A percentile compares a stretch with the other conserved stretches of the same genome.
Evolutionary conservation across 2,329 filamentous ascomycete genomes (phyloP).

Genomic region (Pseudonectria buxi): DNA sequence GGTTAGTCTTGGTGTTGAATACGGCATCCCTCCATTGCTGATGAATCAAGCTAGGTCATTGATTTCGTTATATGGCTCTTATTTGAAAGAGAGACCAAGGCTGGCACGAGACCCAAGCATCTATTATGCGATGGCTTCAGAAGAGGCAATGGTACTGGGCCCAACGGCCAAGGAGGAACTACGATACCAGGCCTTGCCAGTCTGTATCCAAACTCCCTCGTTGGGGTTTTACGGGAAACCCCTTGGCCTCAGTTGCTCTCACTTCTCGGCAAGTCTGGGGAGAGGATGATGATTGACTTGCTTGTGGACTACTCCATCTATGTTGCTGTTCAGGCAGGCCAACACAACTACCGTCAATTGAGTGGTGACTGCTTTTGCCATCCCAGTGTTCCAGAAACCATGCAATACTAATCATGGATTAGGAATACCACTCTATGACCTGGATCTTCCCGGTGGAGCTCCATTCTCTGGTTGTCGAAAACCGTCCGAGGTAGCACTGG

Average conservation of each 20-base stretch:
- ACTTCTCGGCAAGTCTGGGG: slow-evolving; percentile 67
- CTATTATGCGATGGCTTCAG: slow-evolving; percentile 80
- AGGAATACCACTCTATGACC: slow-evolving; percentile 47
- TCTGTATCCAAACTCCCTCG: slow-evolving; percentile 62
- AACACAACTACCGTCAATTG: slow-evolving; percentile 68
- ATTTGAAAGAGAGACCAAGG: slow-evolving; percentile 52
- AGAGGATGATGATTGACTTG: slow-evolving; percentile 70
- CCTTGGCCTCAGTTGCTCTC: slow-evolving; percentile 72
- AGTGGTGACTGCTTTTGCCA: slow-evolving; percentile 50
- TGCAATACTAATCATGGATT: neutral
- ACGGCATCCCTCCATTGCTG: slow-evolving; percentile 1
- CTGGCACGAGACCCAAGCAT: slow-evolving; percentile 54
- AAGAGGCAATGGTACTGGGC: slow-evolving; percentile 32
- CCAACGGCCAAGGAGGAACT: slow-evolving; percentile 24
- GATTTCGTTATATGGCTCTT: slow-evolving; percentile 73
- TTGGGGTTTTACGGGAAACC: slow-evolving; percentile 57
- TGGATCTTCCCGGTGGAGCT: slow-evolving; percentile 22
- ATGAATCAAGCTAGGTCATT: slow-evolving; percentile 50
- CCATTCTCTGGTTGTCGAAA: slow-evolving; percentile 13
- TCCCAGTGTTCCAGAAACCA: no score
- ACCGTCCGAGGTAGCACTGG: slow-evolving; percentile 61
- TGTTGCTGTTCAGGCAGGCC: slow-evolving; percentile 48
- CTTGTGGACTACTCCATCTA: slow-evolving; percentile 76
- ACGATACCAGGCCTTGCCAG: slow-evolving; percentile 60
- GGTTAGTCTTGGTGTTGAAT: slow-evolving; percentile 33